Evolutionary conservation across 306 rosid species (phyloP).

Genomic region (Rosa chinensis): DNA sequence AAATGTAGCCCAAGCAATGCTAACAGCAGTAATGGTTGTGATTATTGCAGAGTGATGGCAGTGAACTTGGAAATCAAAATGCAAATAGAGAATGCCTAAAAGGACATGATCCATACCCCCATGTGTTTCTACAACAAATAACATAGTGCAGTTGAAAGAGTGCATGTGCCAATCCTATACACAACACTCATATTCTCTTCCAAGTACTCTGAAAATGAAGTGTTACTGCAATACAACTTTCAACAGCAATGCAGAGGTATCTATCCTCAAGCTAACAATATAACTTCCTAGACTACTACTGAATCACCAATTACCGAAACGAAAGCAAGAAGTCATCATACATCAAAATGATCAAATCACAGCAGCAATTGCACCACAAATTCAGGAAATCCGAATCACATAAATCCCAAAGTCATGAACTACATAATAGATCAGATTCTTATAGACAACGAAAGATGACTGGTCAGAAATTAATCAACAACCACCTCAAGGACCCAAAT

Average conservation of each 20-base stretch:
- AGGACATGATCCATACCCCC: no score
- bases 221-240: not conserved
- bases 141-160: no score
- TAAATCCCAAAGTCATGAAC: not conserved
- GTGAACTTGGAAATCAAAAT: not conserved
- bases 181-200: no score
- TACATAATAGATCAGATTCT: not conserved
- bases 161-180: no score
- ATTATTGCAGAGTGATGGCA: not conserved
- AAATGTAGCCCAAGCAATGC: not conserved
- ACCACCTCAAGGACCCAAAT: not conserved
- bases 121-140: no score
- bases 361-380: no score
- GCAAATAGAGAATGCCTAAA: not conserved
- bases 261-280: no score
- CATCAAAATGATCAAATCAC: not conserved
- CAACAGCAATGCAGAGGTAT: not conserved
- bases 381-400: not conserved
- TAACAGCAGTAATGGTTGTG: not conserved
- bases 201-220: no score
- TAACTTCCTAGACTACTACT: not conserved
- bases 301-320: not conserved
- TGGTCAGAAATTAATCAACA: not conserved
- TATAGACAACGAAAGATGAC: not conserved
- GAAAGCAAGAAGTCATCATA: not conserved